These are phyloP conservation scores for Paramecium octaurelia DNA, from an alignment of 73 alveolate genomes.

Conservation along the genomic window DNA sequence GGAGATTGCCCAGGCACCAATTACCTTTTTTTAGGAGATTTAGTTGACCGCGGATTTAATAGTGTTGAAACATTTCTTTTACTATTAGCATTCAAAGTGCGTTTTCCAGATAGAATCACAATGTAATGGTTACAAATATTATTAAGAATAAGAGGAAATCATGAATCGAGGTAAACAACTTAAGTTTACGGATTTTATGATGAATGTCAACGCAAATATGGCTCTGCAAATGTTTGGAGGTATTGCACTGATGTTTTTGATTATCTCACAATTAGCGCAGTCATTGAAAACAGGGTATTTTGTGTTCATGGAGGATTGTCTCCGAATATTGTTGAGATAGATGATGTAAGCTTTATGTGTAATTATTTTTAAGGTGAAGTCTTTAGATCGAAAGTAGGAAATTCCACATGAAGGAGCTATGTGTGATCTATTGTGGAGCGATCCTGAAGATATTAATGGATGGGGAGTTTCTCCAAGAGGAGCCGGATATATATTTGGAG, in stretches of 20 bases:
- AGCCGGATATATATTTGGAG: constrained; percentile 79
- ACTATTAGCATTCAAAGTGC: constrained; percentile 78
- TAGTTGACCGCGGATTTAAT: constrained; percentile 87
- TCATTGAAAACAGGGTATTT: constrained; percentile 76
- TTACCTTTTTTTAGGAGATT: constrained; percentile 88
- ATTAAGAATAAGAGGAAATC: constrained; percentile 77
- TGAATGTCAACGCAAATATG: constrained; percentile 88
- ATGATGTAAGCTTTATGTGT: constrained; percentile 44
- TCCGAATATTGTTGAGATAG: constrained; percentile 71
- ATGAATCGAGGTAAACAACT: constrained; percentile 86
- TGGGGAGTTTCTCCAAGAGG: constrained; percentile 80
- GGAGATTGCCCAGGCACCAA: constrained; percentile 64
- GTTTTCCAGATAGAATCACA: constrained; percentile 79
- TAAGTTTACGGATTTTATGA: constrained; percentile 93
- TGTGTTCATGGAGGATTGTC: constrained; percentile 76
- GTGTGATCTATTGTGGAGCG: constrained; percentile 93
- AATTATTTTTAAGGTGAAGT: constrained; percentile 56
- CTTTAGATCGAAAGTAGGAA: constrained; percentile 79
- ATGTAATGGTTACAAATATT: constrained; percentile 16
- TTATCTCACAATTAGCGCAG: constrained; percentile 85
- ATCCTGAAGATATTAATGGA: constrained; percentile 76
- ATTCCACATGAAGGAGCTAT: constrained; percentile 89
- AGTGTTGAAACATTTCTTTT: constrained; percentile 87
- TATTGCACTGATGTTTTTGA: constrained; percentile 85
- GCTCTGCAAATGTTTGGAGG: constrained; percentile 86